Percentiles rank a stretch among this genome's conserved stretches.
phyloP scores from a whole-genome alignment of 495 filamentous ascomycete species.

The Aspergillus diversus region DNA sequence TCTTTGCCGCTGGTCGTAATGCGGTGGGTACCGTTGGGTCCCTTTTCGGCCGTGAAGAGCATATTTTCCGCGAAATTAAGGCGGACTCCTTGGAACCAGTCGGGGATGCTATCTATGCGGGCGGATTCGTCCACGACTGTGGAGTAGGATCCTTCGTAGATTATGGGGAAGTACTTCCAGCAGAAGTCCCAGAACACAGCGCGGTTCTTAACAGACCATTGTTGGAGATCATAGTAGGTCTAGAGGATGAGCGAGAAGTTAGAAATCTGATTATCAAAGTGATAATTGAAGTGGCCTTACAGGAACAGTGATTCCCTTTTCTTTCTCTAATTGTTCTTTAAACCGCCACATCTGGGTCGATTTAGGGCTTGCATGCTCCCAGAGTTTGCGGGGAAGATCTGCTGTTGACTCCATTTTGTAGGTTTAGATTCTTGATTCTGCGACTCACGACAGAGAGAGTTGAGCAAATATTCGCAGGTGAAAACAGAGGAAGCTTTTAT shows the following conservation, averaged over 20 bases:
- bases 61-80: slow-evolving; percentile 86
- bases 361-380: slow-evolving; percentile 65
- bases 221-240: slow-evolving; percentile 64
- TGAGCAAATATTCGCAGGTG: background rate
- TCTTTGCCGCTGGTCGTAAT: slow-evolving; percentile 57
- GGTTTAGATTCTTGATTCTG: background rate
- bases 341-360: slow-evolving; percentile 68
- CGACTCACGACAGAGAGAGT: background rate
- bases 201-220: slow-evolving; percentile 63
- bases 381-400: slow-evolving; percentile 48
- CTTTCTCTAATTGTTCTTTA: slow-evolving; percentile 32
- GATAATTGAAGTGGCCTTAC: slow-evolving; percentile 8
- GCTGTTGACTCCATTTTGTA: slow-evolving; percentile 10
- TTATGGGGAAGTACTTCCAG: slow-evolving; percentile 60
- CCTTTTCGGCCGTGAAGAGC: slow-evolving; percentile 44
- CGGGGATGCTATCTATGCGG: slow-evolving; percentile 59
- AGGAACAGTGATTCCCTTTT: slow-evolving; percentile 19
- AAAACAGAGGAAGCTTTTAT: background rate
- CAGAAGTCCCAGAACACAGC: slow-evolving; percentile 67
- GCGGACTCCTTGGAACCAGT: slow-evolving; percentile 56
- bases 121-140: slow-evolving; percentile 67
- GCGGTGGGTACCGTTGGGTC: slow-evolving; percentile 52
- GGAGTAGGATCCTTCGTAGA: slow-evolving; percentile 62
- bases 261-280: background rate
- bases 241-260: slow-evolving; percentile 4